Conservation (phyloP, 805 yeast genomes). For the Kurtzmaniella cleridarum region DNA sequence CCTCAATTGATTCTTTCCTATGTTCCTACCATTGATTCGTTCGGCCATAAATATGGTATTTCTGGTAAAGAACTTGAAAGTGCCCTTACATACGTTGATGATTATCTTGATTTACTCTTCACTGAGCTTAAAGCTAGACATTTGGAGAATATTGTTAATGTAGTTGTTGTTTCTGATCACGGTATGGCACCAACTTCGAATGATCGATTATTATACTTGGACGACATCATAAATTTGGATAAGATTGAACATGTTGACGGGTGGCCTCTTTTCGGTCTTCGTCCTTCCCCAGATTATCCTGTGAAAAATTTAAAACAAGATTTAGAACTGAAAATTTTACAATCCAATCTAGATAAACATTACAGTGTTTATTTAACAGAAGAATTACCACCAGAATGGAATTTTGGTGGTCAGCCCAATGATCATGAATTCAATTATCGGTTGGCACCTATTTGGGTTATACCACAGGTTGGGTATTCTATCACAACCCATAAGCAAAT, state of each 20-base stretch:
- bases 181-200: conserved; percentile 89
- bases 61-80: conserved; percentile 50
- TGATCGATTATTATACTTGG: conserved; percentile 62
- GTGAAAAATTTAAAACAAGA: conserved; percentile 30
- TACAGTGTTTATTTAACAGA: conserved; percentile 50
- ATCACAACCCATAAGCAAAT: conserved; percentile 57
- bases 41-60: conserved; percentile 72
- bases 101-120: conserved; percentile 47
- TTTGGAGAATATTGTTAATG: conserved; percentile 60
- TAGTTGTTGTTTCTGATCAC: conserved; percentile 81
- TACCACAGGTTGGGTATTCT: conserved; percentile 79
- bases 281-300: conserved; percentile 47
- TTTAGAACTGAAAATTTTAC: conserved; percentile 15
- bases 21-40: conserved; percentile 77
- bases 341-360: conserved; percentile 14
- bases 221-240: conserved; percentile 56
- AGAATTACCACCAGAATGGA: conserved; percentile 48
- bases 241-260: conserved; percentile 66
- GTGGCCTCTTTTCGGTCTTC: conserved; percentile 79
- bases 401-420: conserved; percentile 42
- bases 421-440: conserved; percentile 47
- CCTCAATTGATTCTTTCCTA: conserved; percentile 77
- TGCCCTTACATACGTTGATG: conserved; percentile 62
- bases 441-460: conserved; percentile 79
- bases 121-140: conserved; percentile 49